Evolutionary conservation across 108 stramenopile species (phyloP).

Genomic region (Pseudonitzschia pungens): DNA sequence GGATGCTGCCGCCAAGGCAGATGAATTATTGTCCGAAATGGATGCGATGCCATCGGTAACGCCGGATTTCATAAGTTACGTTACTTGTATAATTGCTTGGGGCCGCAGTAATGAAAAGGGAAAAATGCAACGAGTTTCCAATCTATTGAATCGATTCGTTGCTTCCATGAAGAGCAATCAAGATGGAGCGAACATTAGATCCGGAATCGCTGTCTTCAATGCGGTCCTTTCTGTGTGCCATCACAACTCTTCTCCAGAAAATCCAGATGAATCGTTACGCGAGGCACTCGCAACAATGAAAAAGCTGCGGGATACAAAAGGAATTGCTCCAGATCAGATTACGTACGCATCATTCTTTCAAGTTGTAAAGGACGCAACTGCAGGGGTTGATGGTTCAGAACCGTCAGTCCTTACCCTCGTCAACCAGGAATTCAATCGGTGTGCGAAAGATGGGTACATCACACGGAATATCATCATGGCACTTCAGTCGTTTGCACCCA

Average conservation of each 20-base stretch:
- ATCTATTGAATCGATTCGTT: conserved; percentile 16
- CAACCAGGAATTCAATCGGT: conserved; percentile 31
- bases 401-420: background rate
- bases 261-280: background rate
- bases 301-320: conserved; percentile 11
- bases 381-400: background rate
- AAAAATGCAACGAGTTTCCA: conserved; percentile 27
- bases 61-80: conserved; percentile 21
- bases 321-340: conserved; percentile 20
- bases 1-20: conserved; percentile 27
- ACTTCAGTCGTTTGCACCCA: background rate
- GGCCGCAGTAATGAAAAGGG: conserved; percentile 26
- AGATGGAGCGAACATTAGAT: background rate
- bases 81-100: conserved; percentile 38
- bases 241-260: conserved; percentile 25
- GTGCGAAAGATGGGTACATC: conserved; percentile 28
- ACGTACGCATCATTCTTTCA: conserved; percentile 29
- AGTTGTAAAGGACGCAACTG: background rate
- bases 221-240: conserved; percentile 40
- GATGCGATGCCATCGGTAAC: conserved; percentile 5
- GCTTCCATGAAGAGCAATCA: background rate
- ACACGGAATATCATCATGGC: conserved; percentile 16
- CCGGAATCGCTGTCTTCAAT: conserved; percentile 26
- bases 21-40: conserved; percentile 31
- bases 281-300: conserved; percentile 10